Base-by-base conservation (phyloP, 768 basidiomycete species). In the Chalciporus pseudorubinellus region DNA sequence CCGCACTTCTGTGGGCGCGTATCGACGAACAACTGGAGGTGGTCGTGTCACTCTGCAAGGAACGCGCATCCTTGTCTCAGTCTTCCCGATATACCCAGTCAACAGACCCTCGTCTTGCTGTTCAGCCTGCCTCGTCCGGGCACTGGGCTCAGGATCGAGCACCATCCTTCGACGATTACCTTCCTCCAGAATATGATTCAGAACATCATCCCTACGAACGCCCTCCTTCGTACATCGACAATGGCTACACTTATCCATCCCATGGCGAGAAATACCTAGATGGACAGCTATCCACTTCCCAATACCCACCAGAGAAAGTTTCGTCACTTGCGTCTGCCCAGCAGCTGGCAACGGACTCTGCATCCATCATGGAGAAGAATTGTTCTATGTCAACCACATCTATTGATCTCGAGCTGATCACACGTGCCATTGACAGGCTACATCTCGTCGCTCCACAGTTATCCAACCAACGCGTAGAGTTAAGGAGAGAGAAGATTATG, bases 401-500 rank as follows among this genome's bases (percentile, higher is more conserved):
- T 45, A 70, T 89, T 62, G 95, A 98, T 66, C 75, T 98, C 18
- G 93, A 97, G 58, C 77, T 80, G 11, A 84, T 98, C 40, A 82
- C 90, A 0, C 79, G 81, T 66, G 94, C 97, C 26, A 95, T 99
- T 60, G 94, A 95, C 65, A 77, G 93, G 33, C 72, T 98, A 11
- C 92, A 97, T 67, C 68, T 80, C 8, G 89, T 87, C 26, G 84
- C 92, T 0, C 95, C 95, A 1, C 94, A 95, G 66, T 70, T 98
- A 38, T 82, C 87, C 52, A 87, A 95, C 64, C 95, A 99, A 68
- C 83, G 97, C 1, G 92, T 90, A n/a, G 94, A 95, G 66, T 80
- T 95, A 40, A 85, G 86, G 60, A 77, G 77, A 6, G 72, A 81
- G 21, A 89, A 91, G 63, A 59, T 85, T 13, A 79, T 79, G 12